Evolutionary conservation across 371 early-diverging fungal species (phyloP).

Genomic region (Mucor circinelloides): DNA sequence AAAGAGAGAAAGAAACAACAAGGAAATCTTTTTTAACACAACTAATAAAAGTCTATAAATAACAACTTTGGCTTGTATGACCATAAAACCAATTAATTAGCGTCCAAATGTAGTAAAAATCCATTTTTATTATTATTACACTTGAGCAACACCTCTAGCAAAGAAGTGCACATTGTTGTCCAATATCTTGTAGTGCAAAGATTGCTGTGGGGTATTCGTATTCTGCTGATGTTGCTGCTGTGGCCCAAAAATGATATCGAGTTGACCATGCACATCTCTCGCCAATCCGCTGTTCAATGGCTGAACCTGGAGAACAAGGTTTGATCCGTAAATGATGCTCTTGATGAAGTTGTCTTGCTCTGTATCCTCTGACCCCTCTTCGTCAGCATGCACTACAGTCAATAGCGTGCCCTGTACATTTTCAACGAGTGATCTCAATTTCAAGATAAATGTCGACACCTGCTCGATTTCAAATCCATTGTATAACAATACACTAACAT

Average conservation of each 20-base stretch:
- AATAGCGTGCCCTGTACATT: constrained; percentile 60
- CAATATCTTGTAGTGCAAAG: constrained; percentile 67
- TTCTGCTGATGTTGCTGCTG: neutral
- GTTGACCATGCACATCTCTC: constrained; percentile 70
- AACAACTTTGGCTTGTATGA: neutral
- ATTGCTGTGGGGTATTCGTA: constrained; percentile 26
- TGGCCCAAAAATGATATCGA: constrained; percentile 54
- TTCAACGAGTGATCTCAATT: constrained; percentile 46
- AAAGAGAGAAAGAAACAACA: neutral
- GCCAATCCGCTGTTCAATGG: constrained; percentile 67
- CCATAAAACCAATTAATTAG: neutral
- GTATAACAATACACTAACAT: constrained; percentile 59
- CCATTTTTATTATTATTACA: constrained; percentile 1
- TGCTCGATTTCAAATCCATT: constrained; percentile 53
- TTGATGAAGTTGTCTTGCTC: constrained; percentile 61
- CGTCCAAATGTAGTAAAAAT: constrained; percentile 1
- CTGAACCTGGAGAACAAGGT: constrained; percentile 60
- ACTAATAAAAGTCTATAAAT: neutral
- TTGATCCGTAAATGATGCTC: constrained; percentile 49
- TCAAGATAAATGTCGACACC: constrained; percentile 48
- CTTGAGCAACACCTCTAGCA: constrained; percentile 65
- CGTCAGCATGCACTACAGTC: constrained; percentile 64
- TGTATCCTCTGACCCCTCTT: constrained; percentile 50
- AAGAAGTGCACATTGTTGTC: constrained; percentile 74
- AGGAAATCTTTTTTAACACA: neutral